Percentiles rank a stretch among this genome's conserved stretches.
phyloP scores from a whole-genome alignment of 2,329 filamentous ascomycete species.

The Colletotrichum lentis region DNA sequence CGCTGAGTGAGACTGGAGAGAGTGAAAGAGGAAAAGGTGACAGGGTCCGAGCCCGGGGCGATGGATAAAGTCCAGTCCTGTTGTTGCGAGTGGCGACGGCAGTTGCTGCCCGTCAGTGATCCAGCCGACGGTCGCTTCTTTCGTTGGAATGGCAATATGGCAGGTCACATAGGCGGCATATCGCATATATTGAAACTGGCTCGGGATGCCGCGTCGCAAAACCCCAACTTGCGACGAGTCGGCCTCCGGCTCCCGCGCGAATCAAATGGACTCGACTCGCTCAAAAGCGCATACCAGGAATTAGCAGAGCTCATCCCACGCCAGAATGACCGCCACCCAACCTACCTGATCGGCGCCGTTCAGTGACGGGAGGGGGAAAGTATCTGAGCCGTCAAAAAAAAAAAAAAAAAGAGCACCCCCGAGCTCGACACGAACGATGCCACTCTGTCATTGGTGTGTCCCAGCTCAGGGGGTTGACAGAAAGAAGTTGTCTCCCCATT shows the following conservation, averaged over 20 bases:
- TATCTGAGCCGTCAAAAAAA: constrained; percentile 6
- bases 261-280: neutral
- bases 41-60: neutral
- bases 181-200: constrained; percentile 29
- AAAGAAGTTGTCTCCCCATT: neutral
- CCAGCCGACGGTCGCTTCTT: neutral
- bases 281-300: no score
- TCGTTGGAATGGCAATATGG: neutral
- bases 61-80: constrained; percentile 27
- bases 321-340: constrained; percentile 8
- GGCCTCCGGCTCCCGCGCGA: neutral
- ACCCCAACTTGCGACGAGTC: constrained; percentile 27
- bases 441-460: neutral
- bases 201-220: constrained; percentile 13
- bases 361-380: neutral
- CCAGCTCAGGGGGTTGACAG: neutral
- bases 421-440: neutral
- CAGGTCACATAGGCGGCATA: neutral
- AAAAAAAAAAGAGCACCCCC: neutral
- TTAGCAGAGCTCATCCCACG: constrained; percentile 31
- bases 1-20: neutral
- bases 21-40: neutral
- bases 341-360: neutral
- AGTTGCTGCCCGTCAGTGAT: neutral
- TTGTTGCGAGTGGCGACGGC: neutral